Evolutionary conservation across 306 rosid genomes (phyloP), one percentile per base, ranked within the genome.

Genomic region (Vigna nakashimae): DNA sequence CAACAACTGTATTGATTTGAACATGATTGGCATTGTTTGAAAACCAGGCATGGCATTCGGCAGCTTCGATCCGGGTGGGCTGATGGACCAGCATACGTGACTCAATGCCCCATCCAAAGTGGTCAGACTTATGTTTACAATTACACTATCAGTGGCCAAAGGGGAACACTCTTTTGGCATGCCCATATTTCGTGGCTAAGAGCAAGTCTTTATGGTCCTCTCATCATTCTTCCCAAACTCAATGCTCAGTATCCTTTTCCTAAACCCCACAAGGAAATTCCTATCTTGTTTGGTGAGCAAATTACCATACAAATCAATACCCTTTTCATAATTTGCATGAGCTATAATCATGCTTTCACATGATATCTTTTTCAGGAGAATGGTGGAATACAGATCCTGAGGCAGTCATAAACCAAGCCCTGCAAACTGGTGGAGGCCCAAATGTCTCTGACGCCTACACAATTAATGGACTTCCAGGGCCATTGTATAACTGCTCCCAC

Each of bases 391-490:
- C 85, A 18, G 89, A 90, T 75, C 51, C 96, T 46, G 96, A 92
- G 77, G 90, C 91, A 73, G 80, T 92, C 22, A 87, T 92, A 49
- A 45, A 43, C 17, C 89, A 90, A 55, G 97, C 97, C 10, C 2
- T 85, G 43, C 86, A 84, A 78, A 87, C 84, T 0, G 96, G 96
- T 13, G 96, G 96, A 38, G 93, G 91, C 15, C 93, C 96, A 46
- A 92, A 90, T 73, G 96, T 92, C 43, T 92, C 97, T 4, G 92
- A 92, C 77, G 96, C 97, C 18, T 92, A 87, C 66, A 91, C 94
- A 5, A 78, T 91, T 7, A 90, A 92, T 74, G 96, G 97, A 22
- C 87, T 92, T 28, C 91, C 96, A 10, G 92, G 96, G 24, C 96
- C 90, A 1, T 59, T 92, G 45, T 90, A 88, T 56, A 92, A 88